Evolutionary conservation across 2,329 filamentous ascomycete genomes (phyloP).

Genomic region (Thielaviopsis euricoi): DNA sequence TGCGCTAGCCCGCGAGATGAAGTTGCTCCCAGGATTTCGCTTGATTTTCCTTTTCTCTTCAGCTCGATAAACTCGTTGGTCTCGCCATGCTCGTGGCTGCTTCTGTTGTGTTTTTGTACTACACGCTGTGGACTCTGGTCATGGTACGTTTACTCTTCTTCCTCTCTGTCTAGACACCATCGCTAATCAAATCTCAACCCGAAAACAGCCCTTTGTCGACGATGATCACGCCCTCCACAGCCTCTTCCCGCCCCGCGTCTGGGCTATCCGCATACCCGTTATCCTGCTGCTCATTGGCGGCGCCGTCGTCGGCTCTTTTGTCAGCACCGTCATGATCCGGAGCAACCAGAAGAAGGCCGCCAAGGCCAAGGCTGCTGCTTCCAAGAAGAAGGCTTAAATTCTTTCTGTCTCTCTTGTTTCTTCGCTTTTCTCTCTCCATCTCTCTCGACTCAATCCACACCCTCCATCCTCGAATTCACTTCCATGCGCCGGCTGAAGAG

Average conservation of each 20-base stretch:
- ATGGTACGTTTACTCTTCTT: conserved; percentile 57
- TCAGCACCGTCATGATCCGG: conserved; percentile 94
- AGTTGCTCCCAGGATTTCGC: background rate
- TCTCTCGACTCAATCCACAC: background rate
- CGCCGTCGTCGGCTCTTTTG: conserved; percentile 88
- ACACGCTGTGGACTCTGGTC: conserved; percentile 91
- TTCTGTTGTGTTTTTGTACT: conserved; percentile 59
- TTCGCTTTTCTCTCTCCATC: background rate
- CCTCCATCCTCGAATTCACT: background rate
- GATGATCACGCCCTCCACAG: conserved; percentile 82
- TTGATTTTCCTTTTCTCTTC: conserved; percentile 7
- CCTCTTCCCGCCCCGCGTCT: conserved; percentile 91
- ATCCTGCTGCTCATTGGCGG: conserved; percentile 85
- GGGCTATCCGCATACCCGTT: conserved; percentile 96
- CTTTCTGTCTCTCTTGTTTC: background rate
- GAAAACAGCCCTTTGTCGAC: conserved; percentile 98
- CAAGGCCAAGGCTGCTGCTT: conserved; percentile 63
- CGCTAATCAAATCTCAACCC: no score
- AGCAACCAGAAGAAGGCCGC: conserved; percentile 96
- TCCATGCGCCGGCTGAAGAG: no score
- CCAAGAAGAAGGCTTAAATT: conserved; percentile 68
- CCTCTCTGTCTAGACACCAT: no score
- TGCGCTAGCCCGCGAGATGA: no score
- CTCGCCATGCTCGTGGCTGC: conserved; percentile 53
- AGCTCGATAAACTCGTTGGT: conserved; percentile 78